These are phyloP conservation scores for Rhizopogon salebrosus DNA, from an alignment of 768 basidiomycete genomes.

Conservation along the genomic window DNA sequence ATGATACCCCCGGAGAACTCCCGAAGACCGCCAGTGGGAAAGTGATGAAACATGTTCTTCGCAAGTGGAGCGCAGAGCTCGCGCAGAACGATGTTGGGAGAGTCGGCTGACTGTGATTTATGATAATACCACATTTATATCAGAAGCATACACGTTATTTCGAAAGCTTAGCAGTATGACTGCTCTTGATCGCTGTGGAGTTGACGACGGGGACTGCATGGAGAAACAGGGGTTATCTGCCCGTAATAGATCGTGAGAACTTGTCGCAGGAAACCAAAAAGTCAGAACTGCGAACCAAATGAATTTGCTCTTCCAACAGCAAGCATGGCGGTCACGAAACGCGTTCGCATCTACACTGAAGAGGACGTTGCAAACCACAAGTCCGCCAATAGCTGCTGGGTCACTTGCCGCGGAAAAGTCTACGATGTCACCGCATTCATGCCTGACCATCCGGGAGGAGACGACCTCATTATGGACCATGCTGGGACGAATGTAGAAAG, in stretches of 20 bases:
- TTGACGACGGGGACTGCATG: too few species aligned
- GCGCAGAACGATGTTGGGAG: slow-evolving; percentile 40
- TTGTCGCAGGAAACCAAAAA: slow-evolving; percentile 10
- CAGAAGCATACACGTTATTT: too few species aligned
- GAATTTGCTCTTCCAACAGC: slow-evolving; percentile 9
- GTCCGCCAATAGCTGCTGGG: slow-evolving; percentile 66
- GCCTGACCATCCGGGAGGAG: slow-evolving; percentile 89
- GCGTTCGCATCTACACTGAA: slow-evolving; percentile 66
- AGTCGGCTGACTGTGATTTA: not conserved
- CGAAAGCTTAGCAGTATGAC: too few species aligned
- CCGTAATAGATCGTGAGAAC: slow-evolving; percentile 3
- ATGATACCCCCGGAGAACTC: slow-evolving; percentile 48
- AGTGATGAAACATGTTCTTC: slow-evolving; percentile 75
- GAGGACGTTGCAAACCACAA: slow-evolving; percentile 72
- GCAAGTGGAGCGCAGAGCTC: slow-evolving; percentile 61
- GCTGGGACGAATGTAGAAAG: slow-evolving; percentile 81
- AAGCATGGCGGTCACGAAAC: slow-evolving; percentile 51
- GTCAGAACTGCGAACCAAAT: slow-evolving; percentile 2
- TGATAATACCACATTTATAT: too few species aligned
- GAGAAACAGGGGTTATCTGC: not conserved
- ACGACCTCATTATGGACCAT: slow-evolving; percentile 79
- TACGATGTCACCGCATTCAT: slow-evolving; percentile 88
- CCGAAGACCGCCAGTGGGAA: slow-evolving; percentile 89
- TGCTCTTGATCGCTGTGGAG: too few species aligned
- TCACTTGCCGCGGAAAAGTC: slow-evolving; percentile 75